A percentile compares a stretch with the other conserved stretches of the same genome.
These are phyloP conservation scores for Aphanomyces invadans DNA, from an alignment of 352 stramenopile species.

Conservation along the genomic window DNA sequence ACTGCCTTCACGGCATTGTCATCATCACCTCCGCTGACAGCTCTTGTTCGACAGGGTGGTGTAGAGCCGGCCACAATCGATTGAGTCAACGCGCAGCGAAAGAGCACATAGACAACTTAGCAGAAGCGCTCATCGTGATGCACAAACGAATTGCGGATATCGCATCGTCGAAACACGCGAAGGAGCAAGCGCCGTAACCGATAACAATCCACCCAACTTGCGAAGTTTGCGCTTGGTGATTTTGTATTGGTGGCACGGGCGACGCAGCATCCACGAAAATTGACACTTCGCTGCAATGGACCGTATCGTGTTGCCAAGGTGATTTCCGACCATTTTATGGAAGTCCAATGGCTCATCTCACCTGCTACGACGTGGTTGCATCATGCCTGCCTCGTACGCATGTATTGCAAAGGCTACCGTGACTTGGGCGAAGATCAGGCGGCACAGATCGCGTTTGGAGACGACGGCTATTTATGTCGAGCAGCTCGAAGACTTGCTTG, in stretches of 20 bases:
- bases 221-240: slow-evolving; percentile 13
- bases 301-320: slow-evolving; percentile 2
- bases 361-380: neutral
- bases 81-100: neutral
- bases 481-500: neutral
- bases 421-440: neutral
- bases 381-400: neutral
- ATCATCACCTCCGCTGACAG: neutral
- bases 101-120: neutral
- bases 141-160: neutral
- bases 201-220: neutral
- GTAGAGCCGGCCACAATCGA: slow-evolving; percentile 3
- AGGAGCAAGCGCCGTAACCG: neutral
- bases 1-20: slow-evolving; percentile 2
- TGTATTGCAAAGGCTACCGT: neutral
- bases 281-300: neutral
- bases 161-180: neutral
- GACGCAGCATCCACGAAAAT: neutral
- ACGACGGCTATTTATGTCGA: neutral
- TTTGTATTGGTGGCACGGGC: slow-evolving; percentile 1
- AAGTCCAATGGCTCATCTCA: neutral
- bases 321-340: slow-evolving; percentile 10
- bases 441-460: slow-evolving; percentile 3
- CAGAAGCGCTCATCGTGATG: neutral
- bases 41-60: neutral